phyloP scores from a whole-genome alignment of 257 asterid genomes.

The Nicotiana knightiana region DNA sequence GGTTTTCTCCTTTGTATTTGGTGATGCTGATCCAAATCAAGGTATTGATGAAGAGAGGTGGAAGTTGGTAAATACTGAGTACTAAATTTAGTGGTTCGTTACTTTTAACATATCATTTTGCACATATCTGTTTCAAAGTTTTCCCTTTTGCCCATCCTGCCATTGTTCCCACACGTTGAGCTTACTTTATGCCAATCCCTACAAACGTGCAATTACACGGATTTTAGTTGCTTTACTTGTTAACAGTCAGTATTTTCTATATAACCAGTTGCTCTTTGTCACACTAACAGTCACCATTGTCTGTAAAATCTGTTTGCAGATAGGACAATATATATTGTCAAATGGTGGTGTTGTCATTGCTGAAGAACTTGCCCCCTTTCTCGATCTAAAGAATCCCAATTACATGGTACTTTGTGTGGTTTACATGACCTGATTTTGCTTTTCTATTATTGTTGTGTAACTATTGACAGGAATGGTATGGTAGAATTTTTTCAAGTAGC shows the following conservation, averaged over 20 bases:
- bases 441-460: not conserved
- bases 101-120: constrained; percentile 17
- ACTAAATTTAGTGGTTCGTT: constrained; percentile 83
- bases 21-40: constrained; percentile 98
- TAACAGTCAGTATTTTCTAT: too few relatives aligned
- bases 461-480: not conserved
- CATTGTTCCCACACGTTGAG: not conserved
- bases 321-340: constrained; percentile 77
- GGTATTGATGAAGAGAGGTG: constrained; percentile 99
- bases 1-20: constrained; percentile 92
- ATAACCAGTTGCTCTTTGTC: not conserved
- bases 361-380: constrained; percentile 95
- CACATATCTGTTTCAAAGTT: not conserved
- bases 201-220: not conserved
- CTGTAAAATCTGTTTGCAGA: constrained; percentile 35
- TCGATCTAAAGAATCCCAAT: constrained; percentile 57
- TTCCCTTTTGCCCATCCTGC: not conserved
- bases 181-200: not conserved
- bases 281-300: not conserved
- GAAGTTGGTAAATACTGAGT: constrained; percentile 95
- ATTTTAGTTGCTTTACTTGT: not conserved
- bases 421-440: not conserved
- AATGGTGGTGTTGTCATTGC: constrained; percentile 95
- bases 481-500: not conserved
- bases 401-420: constrained; percentile 36